phyloP scores from a whole-genome alignment of 768 basidiomycete species.

The Kockovaella imperatae region DNA sequence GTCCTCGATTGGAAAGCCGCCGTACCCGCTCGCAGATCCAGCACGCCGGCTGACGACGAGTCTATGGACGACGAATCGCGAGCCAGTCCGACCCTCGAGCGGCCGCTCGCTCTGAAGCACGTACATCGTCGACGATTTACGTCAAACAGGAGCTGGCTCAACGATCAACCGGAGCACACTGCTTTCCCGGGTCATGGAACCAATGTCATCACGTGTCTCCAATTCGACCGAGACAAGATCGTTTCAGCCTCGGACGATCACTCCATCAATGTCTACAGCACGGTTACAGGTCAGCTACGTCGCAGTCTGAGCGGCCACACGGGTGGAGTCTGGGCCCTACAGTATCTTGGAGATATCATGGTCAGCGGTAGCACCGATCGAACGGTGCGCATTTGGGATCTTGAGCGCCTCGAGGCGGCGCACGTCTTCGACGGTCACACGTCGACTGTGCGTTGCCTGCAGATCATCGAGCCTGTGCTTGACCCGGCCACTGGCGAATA shows the following conservation, averaged over 20 bases:
- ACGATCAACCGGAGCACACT: conserved; percentile 55
- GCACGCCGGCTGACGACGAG: conserved; percentile 46
- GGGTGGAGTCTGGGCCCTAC: conserved; percentile 93
- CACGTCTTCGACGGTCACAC: conserved; percentile 96
- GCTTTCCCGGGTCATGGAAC: conserved; percentile 78
- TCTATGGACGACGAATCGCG: conserved; percentile 35
- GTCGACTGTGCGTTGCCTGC: conserved; percentile 88
- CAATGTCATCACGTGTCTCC: conserved; percentile 83
- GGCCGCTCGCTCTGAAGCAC: conserved; percentile 53
- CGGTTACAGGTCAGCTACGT: conserved; percentile 66
- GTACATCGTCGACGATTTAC: conserved; percentile 86
- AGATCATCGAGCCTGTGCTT: conserved; percentile 89
- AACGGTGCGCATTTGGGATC: conserved; percentile 85
- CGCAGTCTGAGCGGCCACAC: conserved; percentile 79
- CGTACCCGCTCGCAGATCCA: not conserved
- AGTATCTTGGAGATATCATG: conserved; percentile 57
- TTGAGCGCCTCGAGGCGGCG: conserved; percentile 68
- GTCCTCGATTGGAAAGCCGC: conserved; percentile 15
- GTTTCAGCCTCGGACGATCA: conserved; percentile 97
- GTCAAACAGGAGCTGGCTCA: conserved; percentile 71
- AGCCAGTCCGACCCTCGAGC: conserved; percentile 32
- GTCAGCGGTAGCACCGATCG: conserved; percentile 91
- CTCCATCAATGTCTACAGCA: conserved; percentile 88
- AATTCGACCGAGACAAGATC: conserved; percentile 89
- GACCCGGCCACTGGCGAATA: conserved; percentile 62